These are phyloP conservation scores for Lichtheimia hyalospora DNA, from an alignment of 371 early-diverging fungal species.

Conservation along the genomic window DNA sequence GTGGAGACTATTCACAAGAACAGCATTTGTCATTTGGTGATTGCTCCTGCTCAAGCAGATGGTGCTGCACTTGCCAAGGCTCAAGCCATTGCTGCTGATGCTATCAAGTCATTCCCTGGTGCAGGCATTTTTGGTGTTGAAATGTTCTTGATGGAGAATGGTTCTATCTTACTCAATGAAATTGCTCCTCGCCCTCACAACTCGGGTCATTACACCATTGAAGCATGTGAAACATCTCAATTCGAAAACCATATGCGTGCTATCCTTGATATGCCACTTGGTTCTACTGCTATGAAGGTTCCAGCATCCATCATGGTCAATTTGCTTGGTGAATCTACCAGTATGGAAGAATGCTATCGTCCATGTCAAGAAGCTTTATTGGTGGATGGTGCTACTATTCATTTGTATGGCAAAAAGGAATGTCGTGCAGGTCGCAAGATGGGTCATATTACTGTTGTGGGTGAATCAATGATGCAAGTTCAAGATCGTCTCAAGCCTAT, in stretches of 20 bases:
- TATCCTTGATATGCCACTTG: slow-evolving; percentile 90
- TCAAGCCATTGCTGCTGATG: slow-evolving; percentile 77
- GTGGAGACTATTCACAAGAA: slow-evolving; percentile 96
- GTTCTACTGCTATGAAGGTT: slow-evolving; percentile 87
- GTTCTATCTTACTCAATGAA: slow-evolving; percentile 87
- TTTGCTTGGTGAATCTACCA: slow-evolving; percentile 74
- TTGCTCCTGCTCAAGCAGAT: slow-evolving; percentile 94
- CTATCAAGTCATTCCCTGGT: slow-evolving; percentile 79
- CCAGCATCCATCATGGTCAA: slow-evolving; percentile 93
- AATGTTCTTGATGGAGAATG: slow-evolving; percentile 89
- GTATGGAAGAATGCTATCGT: slow-evolving; percentile 58
- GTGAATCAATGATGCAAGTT: slow-evolving; percentile 75
- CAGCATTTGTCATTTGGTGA: slow-evolving; percentile 92
- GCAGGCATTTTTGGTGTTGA: slow-evolving; percentile 97
- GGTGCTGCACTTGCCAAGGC: slow-evolving; percentile 72
- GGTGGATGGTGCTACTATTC: slow-evolving; percentile 86
- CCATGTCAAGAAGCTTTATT: slow-evolving; percentile 71
- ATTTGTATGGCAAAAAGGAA: slow-evolving; percentile 91
- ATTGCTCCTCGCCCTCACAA: slow-evolving; percentile 98
- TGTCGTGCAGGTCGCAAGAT: slow-evolving; percentile 91
- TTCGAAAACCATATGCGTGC: slow-evolving; percentile 97
- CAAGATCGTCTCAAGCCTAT: slow-evolving; percentile 64
- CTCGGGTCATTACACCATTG: slow-evolving; percentile 97
- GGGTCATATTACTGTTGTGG: slow-evolving; percentile 95
- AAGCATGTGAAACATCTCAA: slow-evolving; percentile 95